Evolutionary conservation across 2,329 filamentous ascomycete genomes (phyloP).

Genomic region (Xylaria sp.): DNA sequence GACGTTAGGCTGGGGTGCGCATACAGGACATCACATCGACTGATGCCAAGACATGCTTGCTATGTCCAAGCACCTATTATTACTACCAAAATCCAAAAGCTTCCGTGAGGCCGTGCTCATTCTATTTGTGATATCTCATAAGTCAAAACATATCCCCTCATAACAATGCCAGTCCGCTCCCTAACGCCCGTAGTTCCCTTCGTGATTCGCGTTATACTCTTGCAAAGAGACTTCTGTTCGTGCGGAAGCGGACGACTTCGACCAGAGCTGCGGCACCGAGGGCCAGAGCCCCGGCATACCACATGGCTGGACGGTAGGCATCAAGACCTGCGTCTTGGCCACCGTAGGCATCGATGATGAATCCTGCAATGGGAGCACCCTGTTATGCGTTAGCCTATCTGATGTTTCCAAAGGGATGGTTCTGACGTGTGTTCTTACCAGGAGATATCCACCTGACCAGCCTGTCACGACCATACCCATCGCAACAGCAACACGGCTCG

Average conservation of each 20-base stretch:
- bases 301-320: constrained; percentile 56
- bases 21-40: too few relatives aligned
- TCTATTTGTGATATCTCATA: too few relatives aligned
- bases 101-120: too few relatives aligned
- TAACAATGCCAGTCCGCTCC: too few relatives aligned
- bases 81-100: too few relatives aligned
- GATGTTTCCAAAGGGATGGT: too few relatives aligned
- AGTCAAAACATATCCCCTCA: too few relatives aligned
- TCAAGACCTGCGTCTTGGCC: constrained; percentile 41
- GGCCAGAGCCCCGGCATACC: constrained; percentile 53
- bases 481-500: constrained; percentile 47
- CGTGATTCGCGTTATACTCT: constrained; percentile 24
- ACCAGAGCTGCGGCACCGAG: constrained; percentile 41
- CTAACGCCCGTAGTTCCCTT: too few relatives aligned
- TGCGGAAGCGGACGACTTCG: constrained; percentile 39
- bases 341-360: constrained; percentile 47
- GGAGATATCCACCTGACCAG: constrained; percentile 56
- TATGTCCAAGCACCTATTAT: too few relatives aligned
- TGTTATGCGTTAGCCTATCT: neutral
- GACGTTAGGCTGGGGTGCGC: too few relatives aligned
- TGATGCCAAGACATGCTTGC: too few relatives aligned
- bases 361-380: constrained; percentile 54
- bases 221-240: constrained; percentile 35
- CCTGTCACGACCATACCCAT: constrained; percentile 59
- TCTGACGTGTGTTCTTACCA: constrained; percentile 35